Base-by-base conservation (phyloP, 192 early-diverging fungal genomes). In the Pilaira anomala region DNA sequence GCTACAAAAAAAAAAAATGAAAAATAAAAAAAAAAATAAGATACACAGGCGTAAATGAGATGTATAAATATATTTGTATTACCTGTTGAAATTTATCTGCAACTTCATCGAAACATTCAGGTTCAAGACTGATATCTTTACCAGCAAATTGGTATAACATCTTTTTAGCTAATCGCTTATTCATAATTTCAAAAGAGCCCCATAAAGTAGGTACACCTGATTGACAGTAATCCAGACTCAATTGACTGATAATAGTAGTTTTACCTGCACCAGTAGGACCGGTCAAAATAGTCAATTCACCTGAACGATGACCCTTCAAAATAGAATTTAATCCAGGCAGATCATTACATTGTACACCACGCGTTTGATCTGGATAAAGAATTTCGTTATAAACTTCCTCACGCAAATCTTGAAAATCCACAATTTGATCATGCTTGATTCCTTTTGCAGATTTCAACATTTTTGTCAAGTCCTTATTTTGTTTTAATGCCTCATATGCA, bases 101-200 rank as follows among this genome's bases (percentile, higher is more conserved):
- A 77, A 80, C 81, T 25, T 72, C 70, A 69, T 81, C 78, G 29
- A 90, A 67, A 30, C 84, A 84, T 30, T 76, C 59, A 11, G 79
- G 77, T 7, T 21, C 12, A 24, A 62, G 33, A 3, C 83, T 60
- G 36, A 90, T 70, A 57, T 86, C 83, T 56, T 79, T 74, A 13
- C 67, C 78, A 19, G 84, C 84, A 55, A 80, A 79, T 69, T 90
- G 88, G 64, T 75, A 77, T 61, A 90, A 60, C 86, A 90, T 90
- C 22, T 82, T 80, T 45, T 83, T 84, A 0, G 83, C 84, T 21
- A 90, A 72, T 9, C 86, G 74, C 51, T 83, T 75, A 44, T 88
- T 88, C n/a, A 80, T 78, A 56, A 90, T 87, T 73, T 90, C 88
- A 77, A 90, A 90, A 48, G 84, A 86, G 36, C 88, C 88, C 88